Evolutionary conservation across 441 rosid genomes (phyloP).

Genomic region (Adansonia gregorii): DNA sequence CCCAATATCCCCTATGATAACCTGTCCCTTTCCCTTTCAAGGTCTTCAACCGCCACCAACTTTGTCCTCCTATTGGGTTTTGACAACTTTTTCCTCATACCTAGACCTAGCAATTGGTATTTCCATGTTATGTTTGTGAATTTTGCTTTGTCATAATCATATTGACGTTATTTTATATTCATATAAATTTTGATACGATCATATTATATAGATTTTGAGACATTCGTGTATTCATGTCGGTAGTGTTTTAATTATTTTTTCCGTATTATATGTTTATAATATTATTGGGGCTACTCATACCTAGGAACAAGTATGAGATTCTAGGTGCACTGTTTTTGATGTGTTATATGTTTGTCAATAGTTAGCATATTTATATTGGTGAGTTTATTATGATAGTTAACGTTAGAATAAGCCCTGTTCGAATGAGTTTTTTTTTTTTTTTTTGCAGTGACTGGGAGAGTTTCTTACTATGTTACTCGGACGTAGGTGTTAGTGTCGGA

Average conservation of each 20-base stretch:
- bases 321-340: not conserved
- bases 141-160: no score
- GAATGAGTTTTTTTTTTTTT: not conserved
- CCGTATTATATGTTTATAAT: no score
- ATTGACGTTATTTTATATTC: no score
- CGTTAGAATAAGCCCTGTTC: not conserved
- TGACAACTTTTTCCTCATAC: not conserved
- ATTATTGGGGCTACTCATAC: not conserved
- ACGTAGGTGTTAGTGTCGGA: no score
- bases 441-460: not conserved
- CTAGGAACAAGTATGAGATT: slow-evolving; percentile 10
- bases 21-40: not conserved
- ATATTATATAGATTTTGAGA: no score
- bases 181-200: no score
- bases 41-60: not conserved
- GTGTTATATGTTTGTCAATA: not conserved
- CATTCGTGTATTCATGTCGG: no score
- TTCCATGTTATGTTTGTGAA: no score
- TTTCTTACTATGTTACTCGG: no score
- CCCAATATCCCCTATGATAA: not conserved
- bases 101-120: no score
- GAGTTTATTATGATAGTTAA: not conserved
- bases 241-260: no score
- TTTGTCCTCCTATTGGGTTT: not conserved
- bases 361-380: not conserved